Evolutionary conservation across 129 eudicot species (phyloP).

Genomic region (Ambrosia artemisiifolia): DNA sequence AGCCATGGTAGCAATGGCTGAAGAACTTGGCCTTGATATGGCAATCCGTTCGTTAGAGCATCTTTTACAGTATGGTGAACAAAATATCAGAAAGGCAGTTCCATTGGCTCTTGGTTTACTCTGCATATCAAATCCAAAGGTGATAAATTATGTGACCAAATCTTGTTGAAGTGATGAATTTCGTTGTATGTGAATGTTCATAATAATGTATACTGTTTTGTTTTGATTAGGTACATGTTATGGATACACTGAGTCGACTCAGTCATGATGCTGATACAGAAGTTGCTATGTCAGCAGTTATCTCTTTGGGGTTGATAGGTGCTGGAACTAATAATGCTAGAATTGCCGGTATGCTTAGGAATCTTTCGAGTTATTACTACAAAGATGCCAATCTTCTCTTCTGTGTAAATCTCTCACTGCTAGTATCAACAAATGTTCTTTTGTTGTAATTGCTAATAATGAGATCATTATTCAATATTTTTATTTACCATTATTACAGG

Average conservation of each 20-base stretch:
- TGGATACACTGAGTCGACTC: slow-evolving; percentile 97
- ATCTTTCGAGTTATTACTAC: slow-evolving; percentile 93
- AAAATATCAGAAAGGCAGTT: slow-evolving; percentile 86
- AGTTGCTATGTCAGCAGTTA: slow-evolving; percentile 96
- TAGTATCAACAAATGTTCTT: not conserved
- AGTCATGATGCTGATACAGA: slow-evolving; percentile 97
- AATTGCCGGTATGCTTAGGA: slow-evolving; percentile 99
- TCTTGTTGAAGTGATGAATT: not conserved
- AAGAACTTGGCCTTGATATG: slow-evolving; percentile 93
- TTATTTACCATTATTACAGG: slow-evolving; percentile 42
- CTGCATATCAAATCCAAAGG: slow-evolving; percentile 97
- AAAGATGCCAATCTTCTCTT: slow-evolving; percentile 96
- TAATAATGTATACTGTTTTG: slow-evolving; percentile 4
- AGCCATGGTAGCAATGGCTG: slow-evolving; percentile 99
- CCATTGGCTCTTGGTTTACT: slow-evolving; percentile 92
- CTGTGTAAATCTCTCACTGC: slow-evolving; percentile 46
- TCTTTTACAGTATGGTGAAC: slow-evolving; percentile 95
- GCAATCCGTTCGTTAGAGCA: slow-evolving; percentile 96
- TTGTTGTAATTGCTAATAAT: not conserved
- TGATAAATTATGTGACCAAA: slow-evolving; percentile 6
- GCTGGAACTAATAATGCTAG: slow-evolving; percentile 98
- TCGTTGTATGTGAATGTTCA: not conserved
- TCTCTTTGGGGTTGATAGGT: slow-evolving; percentile 92
- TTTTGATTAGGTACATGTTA: slow-evolving; percentile 71
- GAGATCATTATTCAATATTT: not conserved